phyloP scores from a whole-genome alignment of 495 filamentous ascomycete genomes.

The Penicillium cataractarum region DNA sequence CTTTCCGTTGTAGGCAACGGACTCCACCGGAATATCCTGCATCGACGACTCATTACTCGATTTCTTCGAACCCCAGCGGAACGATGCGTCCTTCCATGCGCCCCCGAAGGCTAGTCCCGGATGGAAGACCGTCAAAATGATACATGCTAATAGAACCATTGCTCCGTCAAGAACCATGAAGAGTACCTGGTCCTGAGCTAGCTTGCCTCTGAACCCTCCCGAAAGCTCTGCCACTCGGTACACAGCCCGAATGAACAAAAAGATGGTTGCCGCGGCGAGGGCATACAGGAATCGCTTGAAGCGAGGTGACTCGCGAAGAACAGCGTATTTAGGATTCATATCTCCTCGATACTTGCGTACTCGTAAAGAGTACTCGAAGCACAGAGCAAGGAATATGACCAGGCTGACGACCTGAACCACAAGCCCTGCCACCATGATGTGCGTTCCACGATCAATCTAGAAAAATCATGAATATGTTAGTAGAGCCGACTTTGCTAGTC shows the following conservation, averaged over 20 bases:
- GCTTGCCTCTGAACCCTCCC: background rate
- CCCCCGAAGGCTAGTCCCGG: background rate
- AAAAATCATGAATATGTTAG: background rate
- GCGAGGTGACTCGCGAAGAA: background rate
- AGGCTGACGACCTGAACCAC: conserved; percentile 4
- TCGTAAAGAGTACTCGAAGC: background rate
- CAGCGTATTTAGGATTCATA: background rate
- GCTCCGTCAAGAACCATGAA: conserved; percentile 8
- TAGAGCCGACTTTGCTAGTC: background rate
- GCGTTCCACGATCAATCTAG: conserved; percentile 5
- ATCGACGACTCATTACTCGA: background rate
- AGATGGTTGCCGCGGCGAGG: background rate
- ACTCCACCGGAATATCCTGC: background rate
- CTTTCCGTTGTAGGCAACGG: background rate
- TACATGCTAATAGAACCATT: conserved; percentile 1
- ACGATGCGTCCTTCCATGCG: background rate
- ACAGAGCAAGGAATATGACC: background rate
- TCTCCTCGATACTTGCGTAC: background rate
- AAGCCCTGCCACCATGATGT: conserved; percentile 3
- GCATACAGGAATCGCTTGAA: background rate
- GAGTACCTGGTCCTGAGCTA: background rate
- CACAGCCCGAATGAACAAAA: conserved; percentile 4
- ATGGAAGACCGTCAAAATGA: background rate
- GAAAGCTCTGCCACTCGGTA: conserved; percentile 4
- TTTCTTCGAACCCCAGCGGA: conserved; percentile 2